phyloP scores from a whole-genome alignment of 306 rosid genomes.

The Benincasa hispida region DNA sequence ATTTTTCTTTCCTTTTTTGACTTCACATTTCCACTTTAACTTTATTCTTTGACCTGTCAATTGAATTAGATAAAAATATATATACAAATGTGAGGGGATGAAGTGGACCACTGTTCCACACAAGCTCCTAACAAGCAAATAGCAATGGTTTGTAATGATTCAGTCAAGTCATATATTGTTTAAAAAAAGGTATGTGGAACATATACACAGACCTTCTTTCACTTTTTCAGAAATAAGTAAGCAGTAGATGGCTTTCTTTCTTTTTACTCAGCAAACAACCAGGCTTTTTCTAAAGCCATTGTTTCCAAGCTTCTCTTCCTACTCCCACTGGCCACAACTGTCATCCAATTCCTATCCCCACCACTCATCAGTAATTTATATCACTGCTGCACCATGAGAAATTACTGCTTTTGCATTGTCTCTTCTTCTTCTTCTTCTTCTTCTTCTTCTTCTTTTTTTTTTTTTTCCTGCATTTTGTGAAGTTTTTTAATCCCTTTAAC shows the following conservation, averaged over 20 bases:
- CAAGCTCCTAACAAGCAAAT: background rate
- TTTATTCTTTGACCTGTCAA: background rate
- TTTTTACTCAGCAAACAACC: background rate
- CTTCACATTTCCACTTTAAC: background rate
- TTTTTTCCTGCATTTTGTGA: background rate
- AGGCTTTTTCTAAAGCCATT: constrained; percentile 8
- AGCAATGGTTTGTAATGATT: background rate
- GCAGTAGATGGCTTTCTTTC: background rate
- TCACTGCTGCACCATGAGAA: background rate
- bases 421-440: background rate
- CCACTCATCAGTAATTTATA: background rate
- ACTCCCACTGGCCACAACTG: background rate
- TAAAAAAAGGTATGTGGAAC: no score
- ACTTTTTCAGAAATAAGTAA: constrained; percentile 6
- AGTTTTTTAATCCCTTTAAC: background rate
- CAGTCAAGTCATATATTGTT: background rate
- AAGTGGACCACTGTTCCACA: background rate
- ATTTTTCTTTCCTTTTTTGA: background rate
- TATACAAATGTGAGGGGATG: background rate
- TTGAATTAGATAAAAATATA: background rate
- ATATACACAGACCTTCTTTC: background rate
- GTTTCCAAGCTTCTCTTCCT: constrained; percentile 5
- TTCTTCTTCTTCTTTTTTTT: background rate
- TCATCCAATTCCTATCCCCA: background rate
- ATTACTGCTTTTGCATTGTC: background rate